Evolutionary conservation across 1,284 basidiomycete species (phyloP).

Genomic region (Pseudozyma sp.): DNA sequence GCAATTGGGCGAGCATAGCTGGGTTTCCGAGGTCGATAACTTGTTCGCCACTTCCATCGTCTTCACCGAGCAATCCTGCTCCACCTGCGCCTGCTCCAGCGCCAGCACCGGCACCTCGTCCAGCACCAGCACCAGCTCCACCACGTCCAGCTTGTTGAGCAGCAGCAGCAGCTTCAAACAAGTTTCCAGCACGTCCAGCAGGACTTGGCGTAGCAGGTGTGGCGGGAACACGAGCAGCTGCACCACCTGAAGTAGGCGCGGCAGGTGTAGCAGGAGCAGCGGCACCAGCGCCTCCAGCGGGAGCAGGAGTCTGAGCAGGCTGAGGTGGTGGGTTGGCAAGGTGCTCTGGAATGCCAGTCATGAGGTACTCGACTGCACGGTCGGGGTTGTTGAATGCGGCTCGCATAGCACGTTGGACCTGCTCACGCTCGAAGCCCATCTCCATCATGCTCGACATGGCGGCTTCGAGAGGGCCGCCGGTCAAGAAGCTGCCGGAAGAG

Average conservation of each 20-base stretch:
- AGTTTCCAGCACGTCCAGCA: slow-evolving; percentile 64
- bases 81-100: slow-evolving; percentile 30
- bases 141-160: slow-evolving; percentile 49
- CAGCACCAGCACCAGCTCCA: slow-evolving; percentile 22
- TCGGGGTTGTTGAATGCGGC: slow-evolving; percentile 99
- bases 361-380: slow-evolving; percentile 95
- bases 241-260: slow-evolving; percentile 69
- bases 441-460: slow-evolving; percentile 73
- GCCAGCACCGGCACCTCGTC: slow-evolving; percentile 38
- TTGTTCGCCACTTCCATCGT: slow-evolving; percentile 61
- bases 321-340: slow-evolving; percentile 65
- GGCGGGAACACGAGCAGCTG: slow-evolving; percentile 63
- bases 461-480: slow-evolving; percentile 59
- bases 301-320: slow-evolving; percentile 72
- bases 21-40: slow-evolving; percentile 67
- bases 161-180: slow-evolving; percentile 70
- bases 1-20: slow-evolving; percentile 65
- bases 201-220: slow-evolving; percentile 49
- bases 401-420: slow-evolving; percentile 86
- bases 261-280: slow-evolving; percentile 73
- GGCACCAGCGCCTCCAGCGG: slow-evolving; percentile 73
- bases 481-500: slow-evolving; percentile 38
- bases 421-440: slow-evolving; percentile 91
- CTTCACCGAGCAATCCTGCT: slow-evolving; percentile 52
- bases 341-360: slow-evolving; percentile 74